Base-by-base conservation (phyloP, 2,329 filamentous ascomycete species). In the Xylariaceae sp. region DNA sequence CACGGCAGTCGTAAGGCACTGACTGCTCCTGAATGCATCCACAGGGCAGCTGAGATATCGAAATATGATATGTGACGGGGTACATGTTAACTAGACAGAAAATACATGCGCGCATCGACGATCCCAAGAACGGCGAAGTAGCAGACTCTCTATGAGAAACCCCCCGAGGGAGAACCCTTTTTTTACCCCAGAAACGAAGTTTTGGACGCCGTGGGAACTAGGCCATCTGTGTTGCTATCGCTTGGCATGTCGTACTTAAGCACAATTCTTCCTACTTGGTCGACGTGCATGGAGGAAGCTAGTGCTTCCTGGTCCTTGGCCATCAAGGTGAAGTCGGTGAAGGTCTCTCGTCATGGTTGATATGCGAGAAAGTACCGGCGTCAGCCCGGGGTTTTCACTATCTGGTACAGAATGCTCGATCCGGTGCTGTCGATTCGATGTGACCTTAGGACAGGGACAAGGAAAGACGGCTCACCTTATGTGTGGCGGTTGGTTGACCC, bases 31-130 rank as follows among this genome's bases (percentile, higher is more conserved):
- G 14, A 3, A 4, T 48, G 52, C 54, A 59, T 57, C 59, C 56
- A 59, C 52, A 61, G 59, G 42, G 46, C 43, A 50, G 51, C 55
- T 61, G 61, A 61, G 56, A 63, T 59, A 59, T 59, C 47, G 54
- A 63, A 61, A 63, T 61, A 53, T 63, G 61, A 61, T 61, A 63
- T 61, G 54, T 61, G 61, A 63, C 52, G 44, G 23, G 59, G 51
- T 50, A 40, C 44, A 32, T 54, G 60, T 57, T 54, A 52, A 57
- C 51, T 50, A 52, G 60, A 58, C 54, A 56, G 54, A 57, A 52
- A 45, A 57, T 57, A 62, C 49, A 56, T 60, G 59, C 52, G 54
- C 57, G 57, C 60, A 62, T 57, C 57, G 60, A 60, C 54, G 60
- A 60, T 62, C 57, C 54, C 58, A 56, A 57, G 57, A 62, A 54